A percentile compares a stretch with the other conserved stretches of the same genome.
phyloP scores from a whole-genome alignment of 2,329 filamentous ascomycete genomes.

The Talaromyces sp. region DNA sequence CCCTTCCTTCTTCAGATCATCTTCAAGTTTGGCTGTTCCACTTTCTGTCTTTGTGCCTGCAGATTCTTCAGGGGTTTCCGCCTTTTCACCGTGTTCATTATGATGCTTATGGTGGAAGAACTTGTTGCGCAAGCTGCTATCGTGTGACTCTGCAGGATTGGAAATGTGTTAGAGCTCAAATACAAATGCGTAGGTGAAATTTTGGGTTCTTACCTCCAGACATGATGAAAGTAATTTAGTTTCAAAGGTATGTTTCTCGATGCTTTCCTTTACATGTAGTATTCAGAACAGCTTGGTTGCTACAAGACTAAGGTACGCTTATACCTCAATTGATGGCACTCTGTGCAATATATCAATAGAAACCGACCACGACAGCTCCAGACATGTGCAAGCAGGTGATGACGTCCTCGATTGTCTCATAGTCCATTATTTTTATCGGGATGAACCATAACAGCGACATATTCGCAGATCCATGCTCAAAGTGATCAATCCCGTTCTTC shows the following conservation, averaged over 20 bases:
- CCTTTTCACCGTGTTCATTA: neutral
- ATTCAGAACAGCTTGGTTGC: neutral
- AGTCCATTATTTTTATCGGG: neutral
- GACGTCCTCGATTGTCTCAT: neutral
- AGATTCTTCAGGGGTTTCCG: neutral
- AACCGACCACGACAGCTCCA: neutral
- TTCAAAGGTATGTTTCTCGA: neutral
- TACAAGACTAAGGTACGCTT: neutral
- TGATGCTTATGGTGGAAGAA: slow-evolving; percentile 4
- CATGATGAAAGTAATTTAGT: neutral
- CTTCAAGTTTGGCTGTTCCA: neutral
- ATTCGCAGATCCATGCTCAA: neutral
- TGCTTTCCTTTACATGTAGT: neutral
- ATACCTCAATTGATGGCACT: neutral
- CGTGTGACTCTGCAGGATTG: neutral
- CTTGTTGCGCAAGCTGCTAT: neutral
- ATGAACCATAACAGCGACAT: neutral
- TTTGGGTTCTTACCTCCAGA: slow-evolving; percentile 1
- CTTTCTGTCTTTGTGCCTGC: neutral
- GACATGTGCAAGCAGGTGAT: neutral
- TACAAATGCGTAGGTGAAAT: neutral
- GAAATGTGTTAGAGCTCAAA: neutral
- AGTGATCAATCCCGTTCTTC: neutral
- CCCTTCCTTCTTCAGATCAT: neutral
- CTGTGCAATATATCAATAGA: neutral